Percentiles rank a stretch among this genome's conserved stretches.
These are phyloP conservation scores for Coccomyxa sp. DNA, from an alignment of 139 green algal genomes.

Conservation along the genomic window DNA sequence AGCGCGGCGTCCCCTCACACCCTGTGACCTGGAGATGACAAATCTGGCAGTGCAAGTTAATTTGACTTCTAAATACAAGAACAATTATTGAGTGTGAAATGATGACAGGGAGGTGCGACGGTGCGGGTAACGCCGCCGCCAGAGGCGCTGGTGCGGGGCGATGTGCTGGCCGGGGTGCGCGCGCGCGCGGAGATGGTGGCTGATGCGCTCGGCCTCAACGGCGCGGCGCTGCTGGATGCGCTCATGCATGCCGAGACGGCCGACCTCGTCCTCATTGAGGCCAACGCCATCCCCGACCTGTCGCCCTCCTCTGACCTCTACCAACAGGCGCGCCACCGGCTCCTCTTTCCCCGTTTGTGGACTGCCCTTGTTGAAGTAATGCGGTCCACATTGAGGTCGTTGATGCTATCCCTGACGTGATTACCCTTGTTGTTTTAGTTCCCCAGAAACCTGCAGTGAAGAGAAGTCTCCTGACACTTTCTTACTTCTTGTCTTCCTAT, in stretches of 20 bases:
- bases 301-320: slow-evolving; percentile 47
- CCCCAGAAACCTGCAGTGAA: no score
- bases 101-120: slow-evolving; percentile 22
- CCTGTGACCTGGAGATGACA: no score
- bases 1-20: no score
- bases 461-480: no score
- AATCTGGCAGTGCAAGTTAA: no score
- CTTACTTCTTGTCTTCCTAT: no score
- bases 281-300: slow-evolving; percentile 49
- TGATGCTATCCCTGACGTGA: no score
- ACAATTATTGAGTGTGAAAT: no score
- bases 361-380: neutral
- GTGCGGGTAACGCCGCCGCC: slow-evolving; percentile 55
- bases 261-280: slow-evolving; percentile 58
- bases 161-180: slow-evolving; percentile 15
- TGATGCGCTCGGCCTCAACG: slow-evolving; percentile 33
- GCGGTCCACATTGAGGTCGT: neutral
- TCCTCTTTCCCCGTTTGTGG: neutral
- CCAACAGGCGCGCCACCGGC: slow-evolving; percentile 9
- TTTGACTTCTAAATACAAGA: no score
- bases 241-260: slow-evolving; percentile 60
- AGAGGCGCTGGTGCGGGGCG: slow-evolving; percentile 9
- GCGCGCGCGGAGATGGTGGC: slow-evolving; percentile 36
- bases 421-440: no score
- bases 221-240: slow-evolving; percentile 49